Evolutionary conservation across 495 filamentous ascomycete species (phyloP), one percentile per base, ranked within the genome.

Genomic region (Xylaria sp.): DNA sequence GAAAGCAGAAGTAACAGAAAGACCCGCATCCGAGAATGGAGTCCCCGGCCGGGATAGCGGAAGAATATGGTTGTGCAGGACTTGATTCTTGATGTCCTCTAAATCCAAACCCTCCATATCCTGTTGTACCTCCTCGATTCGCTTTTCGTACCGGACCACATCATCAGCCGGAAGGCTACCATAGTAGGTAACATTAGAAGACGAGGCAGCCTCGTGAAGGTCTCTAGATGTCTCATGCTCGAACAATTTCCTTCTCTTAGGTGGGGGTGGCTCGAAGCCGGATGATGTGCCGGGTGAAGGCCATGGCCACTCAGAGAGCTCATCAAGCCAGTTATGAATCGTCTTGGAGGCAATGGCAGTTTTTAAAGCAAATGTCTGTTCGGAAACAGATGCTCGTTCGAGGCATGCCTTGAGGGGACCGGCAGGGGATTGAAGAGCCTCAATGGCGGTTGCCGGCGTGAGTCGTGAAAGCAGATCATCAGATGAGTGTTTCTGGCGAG

Each of bases 21-120:
- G 80, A 48, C 69, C 76, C 3, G 81, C 74, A 66, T 79, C 87
- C 57, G 84, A 82, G 69, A 88, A 85, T 68, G 84, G 89, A 61
- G 84, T 84, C 58, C 79, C 81, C 74, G 82, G 82, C 78, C 78
- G 82, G 77, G 78, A 88, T 83, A 85, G 75, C 80, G 78, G 88
- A 83, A 77, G 77, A 78, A 90, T 88, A 83, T 96, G 91, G 69
- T 90, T 92, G 84, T 91, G 90, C 68, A 97, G 83, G 72, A 98
- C 93, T 78, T 94, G 93, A 59, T 86, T 88, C 82, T 98, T 98
- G 74, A 98, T 89, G 74, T 97, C 94, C 72, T 97, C 94, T 57
- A 99, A 86, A 65, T 94, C 89, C 58, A 99, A 82, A 52, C 87
- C 86, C 26, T 95, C 93, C 84, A 98, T 88, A 61, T 89, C 91